Evolutionary conservation across 768 basidiomycete genomes (phyloP).

Genomic region (Austroboletus eburneus): DNA sequence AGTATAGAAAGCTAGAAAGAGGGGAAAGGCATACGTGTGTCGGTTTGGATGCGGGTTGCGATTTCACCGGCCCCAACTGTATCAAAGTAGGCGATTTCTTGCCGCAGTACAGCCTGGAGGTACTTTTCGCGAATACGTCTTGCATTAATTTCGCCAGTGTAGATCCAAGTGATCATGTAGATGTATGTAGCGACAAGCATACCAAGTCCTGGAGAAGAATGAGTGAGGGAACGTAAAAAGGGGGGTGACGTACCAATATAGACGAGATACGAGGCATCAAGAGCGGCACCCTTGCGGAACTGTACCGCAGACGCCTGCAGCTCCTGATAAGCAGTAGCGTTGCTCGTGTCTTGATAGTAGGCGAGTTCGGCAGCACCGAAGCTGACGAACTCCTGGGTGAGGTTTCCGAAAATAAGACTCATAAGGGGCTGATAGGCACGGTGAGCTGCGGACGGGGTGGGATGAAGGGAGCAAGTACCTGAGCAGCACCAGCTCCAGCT

Average conservation of each 20-base stretch:
- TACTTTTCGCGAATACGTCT: conserved; percentile 84
- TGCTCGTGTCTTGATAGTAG: conserved; percentile 23
- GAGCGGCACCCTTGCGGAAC: conserved; percentile 52
- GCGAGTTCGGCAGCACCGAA: conserved; percentile 38
- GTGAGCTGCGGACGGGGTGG: conserved; percentile 4
- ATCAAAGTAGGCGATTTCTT: conserved; percentile 89
- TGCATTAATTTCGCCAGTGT: conserved; percentile 79
- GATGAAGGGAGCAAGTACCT: conserved; percentile 47
- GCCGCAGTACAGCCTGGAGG: conserved; percentile 73
- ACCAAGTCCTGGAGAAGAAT: conserved; percentile 50
- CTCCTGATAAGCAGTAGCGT: conserved; percentile 29
- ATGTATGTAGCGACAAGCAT: conserved; percentile 71
- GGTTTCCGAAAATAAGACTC: conserved; percentile 81
- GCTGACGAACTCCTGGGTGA: conserved; percentile 68
- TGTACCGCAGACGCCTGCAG: conserved; percentile 32
- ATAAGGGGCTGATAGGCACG: conserved; percentile 57
- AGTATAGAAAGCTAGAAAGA: background rate
- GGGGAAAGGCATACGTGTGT: conserved; percentile 57
- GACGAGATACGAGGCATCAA: conserved; percentile 61
- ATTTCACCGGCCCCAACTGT: conserved; percentile 91
- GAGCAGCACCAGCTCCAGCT: conserved; percentile 74
- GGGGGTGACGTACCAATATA: conserved; percentile 50
- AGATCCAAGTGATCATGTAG: conserved; percentile 69
- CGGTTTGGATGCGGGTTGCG: conserved; percentile 87
- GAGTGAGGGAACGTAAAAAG: background rate